These are phyloP conservation scores for Leishmania martiniquensis DNA, from an alignment of 208 protist species.

Conservation along the genomic window DNA sequence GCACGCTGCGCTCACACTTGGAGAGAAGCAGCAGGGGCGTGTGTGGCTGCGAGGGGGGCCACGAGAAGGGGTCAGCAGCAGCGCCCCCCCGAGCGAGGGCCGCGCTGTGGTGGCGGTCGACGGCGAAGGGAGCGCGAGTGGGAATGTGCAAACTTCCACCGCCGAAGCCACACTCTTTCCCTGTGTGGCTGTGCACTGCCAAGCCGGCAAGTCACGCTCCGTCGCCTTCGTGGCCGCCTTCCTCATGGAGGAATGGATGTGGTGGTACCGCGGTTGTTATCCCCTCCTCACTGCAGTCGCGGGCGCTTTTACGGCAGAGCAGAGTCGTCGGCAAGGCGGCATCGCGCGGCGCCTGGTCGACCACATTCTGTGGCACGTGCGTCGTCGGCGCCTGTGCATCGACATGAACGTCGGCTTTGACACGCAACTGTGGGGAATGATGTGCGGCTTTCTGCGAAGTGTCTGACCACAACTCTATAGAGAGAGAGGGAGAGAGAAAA, in stretches of 20 bases:
- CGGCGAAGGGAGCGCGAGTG: neutral
- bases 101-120: neutral
- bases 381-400: conserved; percentile 29
- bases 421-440: conserved; percentile 27
- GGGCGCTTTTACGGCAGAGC: neutral
- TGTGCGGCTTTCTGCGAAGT: conserved; percentile 4
- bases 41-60: conserved; percentile 6
- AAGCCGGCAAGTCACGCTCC: conserved; percentile 73
- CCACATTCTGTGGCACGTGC: conserved; percentile 18
- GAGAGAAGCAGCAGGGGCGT: neutral
- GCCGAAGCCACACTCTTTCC: conserved; percentile 11
- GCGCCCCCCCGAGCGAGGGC: no score
- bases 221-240: conserved; percentile 66
- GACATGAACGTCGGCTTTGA: conserved; percentile 33
- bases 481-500: neutral
- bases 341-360: conserved; percentile 29
- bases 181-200: conserved; percentile 70
- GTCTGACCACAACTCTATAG: no score
- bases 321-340: neutral
- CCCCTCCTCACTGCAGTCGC: neutral
- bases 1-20: conserved; percentile 25
- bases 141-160: no score
- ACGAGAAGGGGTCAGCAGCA: neutral
- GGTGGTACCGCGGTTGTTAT: conserved; percentile 17
- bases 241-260: conserved; percentile 54